phyloP scores from a whole-genome alignment of 176 grass and related monocot genomes.

The Guadua angustifolia region DNA sequence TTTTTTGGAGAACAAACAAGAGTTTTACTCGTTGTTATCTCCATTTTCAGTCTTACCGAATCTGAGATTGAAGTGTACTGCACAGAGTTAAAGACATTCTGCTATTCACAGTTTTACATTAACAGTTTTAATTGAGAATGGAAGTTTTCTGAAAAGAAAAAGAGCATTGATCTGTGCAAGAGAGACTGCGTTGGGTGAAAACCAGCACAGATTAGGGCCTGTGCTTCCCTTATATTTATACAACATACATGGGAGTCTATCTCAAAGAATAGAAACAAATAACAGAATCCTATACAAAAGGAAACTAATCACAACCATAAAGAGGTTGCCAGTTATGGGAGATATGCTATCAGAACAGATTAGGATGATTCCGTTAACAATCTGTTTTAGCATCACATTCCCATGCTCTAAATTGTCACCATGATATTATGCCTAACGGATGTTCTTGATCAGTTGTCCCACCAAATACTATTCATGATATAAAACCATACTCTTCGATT shows the following conservation, averaged over 20 bases:
- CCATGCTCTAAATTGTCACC: background rate
- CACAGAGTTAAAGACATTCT: background rate
- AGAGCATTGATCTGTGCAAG: background rate
- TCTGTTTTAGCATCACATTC: background rate
- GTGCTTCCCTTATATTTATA: no score
- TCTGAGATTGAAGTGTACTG: background rate
- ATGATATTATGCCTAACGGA: background rate
- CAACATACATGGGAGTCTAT: no score
- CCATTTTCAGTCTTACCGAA: slow-evolving; percentile 9
- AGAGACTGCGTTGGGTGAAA: no score
- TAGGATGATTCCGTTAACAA: no score
- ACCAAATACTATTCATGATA: slow-evolving; percentile 7
- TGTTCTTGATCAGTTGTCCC: background rate
- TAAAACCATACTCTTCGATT: background rate
- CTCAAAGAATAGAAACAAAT: no score
- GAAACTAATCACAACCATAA: no score
- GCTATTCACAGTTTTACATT: slow-evolving; percentile 15
- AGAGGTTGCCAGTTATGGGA: no score
- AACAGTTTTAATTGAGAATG: background rate
- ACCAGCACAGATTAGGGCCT: no score
- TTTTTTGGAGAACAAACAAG: no score
- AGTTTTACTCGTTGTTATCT: background rate
- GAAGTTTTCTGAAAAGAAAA: background rate
- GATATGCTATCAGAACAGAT: no score
- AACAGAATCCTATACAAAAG: no score